A percentile compares a stretch with the other conserved stretches of the same genome.
Evolutionary conservation across 2,329 filamentous ascomycete species (phyloP).

Genomic region (Calonectria hawksworthii): DNA sequence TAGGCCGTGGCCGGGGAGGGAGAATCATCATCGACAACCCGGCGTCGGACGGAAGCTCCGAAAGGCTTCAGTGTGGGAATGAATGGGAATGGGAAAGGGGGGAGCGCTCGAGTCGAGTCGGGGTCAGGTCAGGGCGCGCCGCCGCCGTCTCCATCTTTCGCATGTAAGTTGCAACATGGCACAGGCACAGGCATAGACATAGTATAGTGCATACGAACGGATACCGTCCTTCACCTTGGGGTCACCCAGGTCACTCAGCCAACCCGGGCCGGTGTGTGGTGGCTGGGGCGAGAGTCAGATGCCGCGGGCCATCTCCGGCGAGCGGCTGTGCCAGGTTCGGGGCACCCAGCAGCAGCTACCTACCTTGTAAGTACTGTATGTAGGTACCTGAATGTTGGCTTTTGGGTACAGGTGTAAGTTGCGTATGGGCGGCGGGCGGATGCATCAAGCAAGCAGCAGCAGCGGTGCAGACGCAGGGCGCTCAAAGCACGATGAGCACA

Average conservation of each 20-base stretch:
- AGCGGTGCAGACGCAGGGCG: neutral
- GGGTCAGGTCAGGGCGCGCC: neutral
- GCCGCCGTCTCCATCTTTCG: slow-evolving; percentile 2
- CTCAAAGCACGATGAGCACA: neutral
- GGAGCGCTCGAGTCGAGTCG: neutral
- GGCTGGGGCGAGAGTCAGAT: slow-evolving; percentile 38
- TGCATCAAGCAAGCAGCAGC: neutral
- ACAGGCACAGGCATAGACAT: neutral
- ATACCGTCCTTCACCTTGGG: slow-evolving; percentile 1
- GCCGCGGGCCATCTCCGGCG: slow-evolving; percentile 39
- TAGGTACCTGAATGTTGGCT: slow-evolving; percentile 15
- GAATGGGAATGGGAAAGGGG: neutral
- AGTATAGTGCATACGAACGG: slow-evolving; percentile 2
- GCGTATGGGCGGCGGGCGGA: neutral
- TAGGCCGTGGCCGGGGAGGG: neutral
- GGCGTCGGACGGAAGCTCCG: slow-evolving; percentile 7
- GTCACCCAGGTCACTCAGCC: slow-evolving; percentile 32
- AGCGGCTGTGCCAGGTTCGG: slow-evolving; percentile 36
- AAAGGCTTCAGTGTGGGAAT: neutral
- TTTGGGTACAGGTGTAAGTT: slow-evolving; percentile 8
- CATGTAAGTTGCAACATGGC: neutral
- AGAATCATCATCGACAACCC: slow-evolving; percentile 27
- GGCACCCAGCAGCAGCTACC: slow-evolving; percentile 7
- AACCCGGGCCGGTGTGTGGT: slow-evolving; percentile 43
- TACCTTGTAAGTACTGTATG: neutral